phyloP scores from a whole-genome alignment of 257 asterid genomes.

The Solanum lycopersicoides region DNA sequence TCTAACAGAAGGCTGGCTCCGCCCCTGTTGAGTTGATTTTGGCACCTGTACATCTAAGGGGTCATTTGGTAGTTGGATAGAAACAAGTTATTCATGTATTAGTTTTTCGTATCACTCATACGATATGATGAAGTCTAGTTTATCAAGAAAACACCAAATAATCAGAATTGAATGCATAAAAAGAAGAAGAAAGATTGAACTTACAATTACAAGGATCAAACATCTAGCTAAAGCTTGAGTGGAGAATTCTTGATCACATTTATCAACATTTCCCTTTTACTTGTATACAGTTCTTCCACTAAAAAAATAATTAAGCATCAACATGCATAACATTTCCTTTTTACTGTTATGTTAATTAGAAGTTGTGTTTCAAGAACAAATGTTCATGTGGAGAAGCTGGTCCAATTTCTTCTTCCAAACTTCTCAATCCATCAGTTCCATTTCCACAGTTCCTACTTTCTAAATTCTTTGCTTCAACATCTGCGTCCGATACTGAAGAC shows the following conservation, averaged over 20 bases:
- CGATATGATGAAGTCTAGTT: not conserved
- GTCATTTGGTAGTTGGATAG: not conserved
- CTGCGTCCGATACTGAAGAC: conserved; percentile 73
- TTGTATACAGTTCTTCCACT: conserved; percentile 5
- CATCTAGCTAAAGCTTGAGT: not conserved
- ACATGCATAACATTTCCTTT: not conserved
- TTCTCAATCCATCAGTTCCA: conserved; percentile 45
- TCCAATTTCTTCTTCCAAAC: conserved; percentile 76
- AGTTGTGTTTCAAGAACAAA: conserved; percentile 81
- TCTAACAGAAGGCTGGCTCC: no score
- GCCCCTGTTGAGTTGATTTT: not conserved
- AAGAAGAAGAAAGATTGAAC: not conserved
- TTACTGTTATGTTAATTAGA: conserved; percentile 21
- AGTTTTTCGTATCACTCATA: not conserved
- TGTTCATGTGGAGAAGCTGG: conserved; percentile 93
- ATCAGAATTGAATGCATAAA: conserved; percentile 4
- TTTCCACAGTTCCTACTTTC: conserved; percentile 37
- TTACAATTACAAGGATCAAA: not conserved
- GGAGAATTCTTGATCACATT: not conserved
- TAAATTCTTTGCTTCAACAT: conserved; percentile 49
- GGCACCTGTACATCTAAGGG: not conserved
- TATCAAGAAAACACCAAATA: not conserved
- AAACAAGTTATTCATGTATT: not conserved
- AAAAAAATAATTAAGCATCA: not conserved
- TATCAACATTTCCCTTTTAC: not conserved